Percentiles rank a stretch among this genome's conserved stretches.
Evolutionary conservation across 495 filamentous ascomycete species (phyloP).

Genomic region (Aspergillus kassunensis): DNA sequence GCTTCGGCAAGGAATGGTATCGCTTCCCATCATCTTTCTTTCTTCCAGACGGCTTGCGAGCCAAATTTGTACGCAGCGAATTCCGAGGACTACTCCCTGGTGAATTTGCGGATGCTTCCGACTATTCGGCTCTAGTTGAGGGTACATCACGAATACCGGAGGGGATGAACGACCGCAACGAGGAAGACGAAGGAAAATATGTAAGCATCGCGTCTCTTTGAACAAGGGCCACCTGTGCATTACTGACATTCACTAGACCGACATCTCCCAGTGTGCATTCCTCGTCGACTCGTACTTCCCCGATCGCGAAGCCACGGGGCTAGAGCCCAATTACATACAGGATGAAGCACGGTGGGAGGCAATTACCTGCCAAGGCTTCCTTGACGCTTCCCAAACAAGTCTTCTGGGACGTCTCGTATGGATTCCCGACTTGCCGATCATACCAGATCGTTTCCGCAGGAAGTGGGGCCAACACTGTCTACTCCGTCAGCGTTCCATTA

Average conservation of each 20-base stretch:
- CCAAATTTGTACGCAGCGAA: constrained; percentile 84
- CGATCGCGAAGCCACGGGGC: constrained; percentile 43
- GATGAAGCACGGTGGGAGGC: constrained; percentile 69
- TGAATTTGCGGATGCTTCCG: constrained; percentile 72
- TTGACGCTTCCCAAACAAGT: constrained; percentile 73
- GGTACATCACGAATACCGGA: constrained; percentile 75
- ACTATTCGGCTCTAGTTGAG: constrained; percentile 57
- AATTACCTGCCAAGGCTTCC: constrained; percentile 68
- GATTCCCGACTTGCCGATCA: constrained; percentile 68
- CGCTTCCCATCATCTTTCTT: constrained; percentile 93
- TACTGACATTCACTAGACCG: constrained; percentile 42
- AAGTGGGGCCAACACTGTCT: constrained; percentile 85
- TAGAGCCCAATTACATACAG: constrained; percentile 72
- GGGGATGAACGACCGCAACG: constrained; percentile 92
- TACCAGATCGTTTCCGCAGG: constrained; percentile 65
- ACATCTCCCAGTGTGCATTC: constrained; percentile 71
- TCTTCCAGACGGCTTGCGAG: constrained; percentile 70
- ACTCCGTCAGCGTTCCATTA: constrained; percentile 45
- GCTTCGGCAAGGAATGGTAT: constrained; percentile 98
- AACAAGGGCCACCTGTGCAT: neutral
- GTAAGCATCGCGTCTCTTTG: constrained; percentile 43
- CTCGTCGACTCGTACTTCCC: constrained; percentile 85
- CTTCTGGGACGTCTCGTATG: constrained; percentile 76
- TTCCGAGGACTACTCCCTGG: constrained; percentile 89
- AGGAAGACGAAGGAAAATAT: constrained; percentile 85